Evolutionary conservation across 2,329 filamentous ascomycete species (phyloP).

Genomic region (Cercospora sp.): DNA sequence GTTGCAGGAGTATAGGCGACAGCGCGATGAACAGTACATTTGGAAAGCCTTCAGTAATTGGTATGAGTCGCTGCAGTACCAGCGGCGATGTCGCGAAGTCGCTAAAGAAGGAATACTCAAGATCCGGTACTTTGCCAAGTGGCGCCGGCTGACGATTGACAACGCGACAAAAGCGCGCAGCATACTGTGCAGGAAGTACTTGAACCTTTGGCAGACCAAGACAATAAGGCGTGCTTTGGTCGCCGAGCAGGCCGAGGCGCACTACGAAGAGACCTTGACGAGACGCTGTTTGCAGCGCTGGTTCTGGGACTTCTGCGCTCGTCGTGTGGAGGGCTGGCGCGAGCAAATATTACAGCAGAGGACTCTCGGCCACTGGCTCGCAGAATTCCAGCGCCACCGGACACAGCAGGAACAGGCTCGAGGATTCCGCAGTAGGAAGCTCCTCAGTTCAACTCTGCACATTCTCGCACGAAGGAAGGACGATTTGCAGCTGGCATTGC

Average conservation of each 20-base stretch:
- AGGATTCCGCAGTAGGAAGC: conserved; percentile 7
- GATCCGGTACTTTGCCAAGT: conserved; percentile 67
- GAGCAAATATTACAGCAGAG: conserved; percentile 31
- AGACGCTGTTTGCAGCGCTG: conserved; percentile 31
- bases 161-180: conserved; percentile 57
- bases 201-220: conserved; percentile 54
- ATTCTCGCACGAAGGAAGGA: not conserved
- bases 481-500: conserved; percentile 3
- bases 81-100: conserved; percentile 57
- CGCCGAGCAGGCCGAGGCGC: conserved; percentile 30
- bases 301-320: conserved; percentile 29
- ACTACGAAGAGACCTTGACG: conserved; percentile 33
- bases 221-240: conserved; percentile 31
- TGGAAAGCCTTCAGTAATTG: conserved; percentile 68
- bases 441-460: not conserved
- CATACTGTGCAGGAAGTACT: conserved; percentile 56
- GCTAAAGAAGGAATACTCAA: conserved; percentile 53
- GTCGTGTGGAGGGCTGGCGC: conserved; percentile 38
- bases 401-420: conserved; percentile 19
- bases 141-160: conserved; percentile 64
- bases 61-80: conserved; percentile 64
- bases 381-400: conserved; percentile 7
- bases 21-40: conserved; percentile 65
- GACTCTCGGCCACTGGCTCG: conserved; percentile 19
- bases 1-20: conserved; percentile 33